Evolutionary conservation across 1,139 yeast genomes (phyloP), one percentile per base, ranked within the genome.

Genomic region (Hansenula sp.): DNA sequence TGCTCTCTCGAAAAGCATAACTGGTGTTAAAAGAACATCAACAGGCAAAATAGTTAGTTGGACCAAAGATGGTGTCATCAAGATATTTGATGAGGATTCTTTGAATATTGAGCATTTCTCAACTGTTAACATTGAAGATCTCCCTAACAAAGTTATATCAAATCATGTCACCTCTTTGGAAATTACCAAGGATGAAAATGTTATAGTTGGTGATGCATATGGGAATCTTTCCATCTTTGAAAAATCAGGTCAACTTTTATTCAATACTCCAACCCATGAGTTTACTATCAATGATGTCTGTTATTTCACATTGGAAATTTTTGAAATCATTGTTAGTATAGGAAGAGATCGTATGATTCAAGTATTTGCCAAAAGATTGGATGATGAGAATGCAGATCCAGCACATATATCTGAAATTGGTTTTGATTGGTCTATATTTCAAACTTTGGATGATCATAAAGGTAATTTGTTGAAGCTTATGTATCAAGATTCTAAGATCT

Each of bases 331-430:
- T 3, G 66, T 68, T 18, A 69, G 74, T 37, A 71, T 77, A 30
- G 75, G 84, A 3, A 62, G 86, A 29, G 87, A 81, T 55, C 56
- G 86, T 35, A 79, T 79, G 66, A 70, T 80, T 30, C 87, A 81
- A 54, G 55, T 80, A 0, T 77, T 76, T 44, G 37, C 47, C 1
- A 49, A 47, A 12, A 44, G 48, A 2, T 19, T 18, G 6, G 3
- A 31, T 3, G 24, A 4, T 9, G 17, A 16, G 11, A 17, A 21
- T 19, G 22, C 24, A 2, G 18, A 31, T 1, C 33, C 26, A 1
- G 22, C 26, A 2, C 39, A 21, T 2, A 32, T 30, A 19, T 44
- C 37, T 6, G 57, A 54, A 10, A 48, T 47, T 12, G 34, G 47
- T 16, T 29, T 39, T 3, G 42, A 47, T 0, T 80, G 85, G 85